Conservation (phyloP, 202 grass and related monocot genomes). For the Setaria viridis region DNA sequence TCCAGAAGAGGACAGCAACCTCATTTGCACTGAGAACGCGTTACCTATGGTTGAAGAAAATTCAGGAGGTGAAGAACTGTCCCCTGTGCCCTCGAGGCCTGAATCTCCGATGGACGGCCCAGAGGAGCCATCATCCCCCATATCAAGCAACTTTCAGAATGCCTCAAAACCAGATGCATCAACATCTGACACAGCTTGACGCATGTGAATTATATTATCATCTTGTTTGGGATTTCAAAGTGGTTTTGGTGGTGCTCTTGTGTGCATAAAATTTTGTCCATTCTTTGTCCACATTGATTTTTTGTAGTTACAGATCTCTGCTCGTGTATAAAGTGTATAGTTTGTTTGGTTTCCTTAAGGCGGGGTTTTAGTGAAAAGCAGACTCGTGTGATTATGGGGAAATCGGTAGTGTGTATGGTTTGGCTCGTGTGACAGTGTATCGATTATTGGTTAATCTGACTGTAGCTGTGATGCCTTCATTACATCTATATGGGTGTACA, state of each 20-base stretch:
- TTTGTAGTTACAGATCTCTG: conserved; percentile 31
- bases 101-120: conserved; percentile 14
- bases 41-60: conserved; percentile 38
- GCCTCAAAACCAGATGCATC: not conserved
- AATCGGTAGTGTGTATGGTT: not conserved
- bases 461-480: too few relatives aligned
- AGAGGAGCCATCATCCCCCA: conserved; percentile 13
- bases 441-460: not conserved
- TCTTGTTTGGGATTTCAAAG: conserved; percentile 18
- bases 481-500: too few relatives aligned
- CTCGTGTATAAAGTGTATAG: conserved; percentile 20
- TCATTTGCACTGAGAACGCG: conserved; percentile 6
- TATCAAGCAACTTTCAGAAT: not conserved
- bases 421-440: not conserved
- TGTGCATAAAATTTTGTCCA: conserved; percentile 44
- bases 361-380: not conserved
- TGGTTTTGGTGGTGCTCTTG: conserved; percentile 8
- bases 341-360: not conserved
- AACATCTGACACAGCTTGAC: conserved; percentile 27
- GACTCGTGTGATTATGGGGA: not conserved
- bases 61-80: conserved; percentile 43
- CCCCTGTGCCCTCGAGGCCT: conserved; percentile 28
- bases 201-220: not conserved
- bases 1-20: conserved; percentile 39
- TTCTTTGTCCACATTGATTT: conserved; percentile 25